Percentiles rank a stretch among this genome's conserved stretches.
These are phyloP conservation scores for Harrya chromipes DNA, from an alignment of 768 basidiomycete genomes.

Conservation along the genomic window DNA sequence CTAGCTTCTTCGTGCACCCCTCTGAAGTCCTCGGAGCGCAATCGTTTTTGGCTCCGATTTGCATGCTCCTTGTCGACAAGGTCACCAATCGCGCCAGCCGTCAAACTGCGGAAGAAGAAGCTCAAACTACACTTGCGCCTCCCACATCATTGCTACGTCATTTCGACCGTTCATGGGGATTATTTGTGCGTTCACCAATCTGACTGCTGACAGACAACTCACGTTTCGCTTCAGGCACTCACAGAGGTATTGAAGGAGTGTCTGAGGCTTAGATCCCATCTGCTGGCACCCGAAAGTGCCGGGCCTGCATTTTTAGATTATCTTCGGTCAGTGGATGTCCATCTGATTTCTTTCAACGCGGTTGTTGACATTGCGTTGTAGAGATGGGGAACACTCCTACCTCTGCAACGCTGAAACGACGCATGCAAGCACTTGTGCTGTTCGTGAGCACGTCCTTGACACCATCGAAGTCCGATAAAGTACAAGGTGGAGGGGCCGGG, in stretches of 20 bases:
- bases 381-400: constrained; percentile 60
- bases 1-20: constrained; percentile 86
- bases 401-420: constrained; percentile 47
- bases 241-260: constrained; percentile 66
- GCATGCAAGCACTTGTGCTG: constrained; percentile 64
- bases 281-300: constrained; percentile 36
- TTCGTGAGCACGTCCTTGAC: constrained; percentile 59
- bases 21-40: constrained; percentile 75
- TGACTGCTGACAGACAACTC: not conserved
- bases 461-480: constrained; percentile 20
- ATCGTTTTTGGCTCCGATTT: constrained; percentile 79
- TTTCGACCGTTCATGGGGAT: constrained; percentile 44
- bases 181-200: constrained; percentile 42
- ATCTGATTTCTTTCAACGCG: not conserved
- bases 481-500: constrained; percentile 13
- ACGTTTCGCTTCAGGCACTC: constrained; percentile 48
- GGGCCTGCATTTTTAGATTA: constrained; percentile 54
- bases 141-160: constrained; percentile 66
- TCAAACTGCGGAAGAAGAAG: constrained; percentile 59
- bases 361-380: constrained; percentile 22
- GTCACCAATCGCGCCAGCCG: constrained; percentile 64
- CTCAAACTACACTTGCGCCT: constrained; percentile 55
- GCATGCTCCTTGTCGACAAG: constrained; percentile 83
- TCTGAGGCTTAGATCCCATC: constrained; percentile 48
- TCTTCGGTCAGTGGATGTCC: constrained; percentile 39